phyloP scores from a whole-genome alignment of 768 basidiomycete species.

The Pleurotus tuber-regium region DNA sequence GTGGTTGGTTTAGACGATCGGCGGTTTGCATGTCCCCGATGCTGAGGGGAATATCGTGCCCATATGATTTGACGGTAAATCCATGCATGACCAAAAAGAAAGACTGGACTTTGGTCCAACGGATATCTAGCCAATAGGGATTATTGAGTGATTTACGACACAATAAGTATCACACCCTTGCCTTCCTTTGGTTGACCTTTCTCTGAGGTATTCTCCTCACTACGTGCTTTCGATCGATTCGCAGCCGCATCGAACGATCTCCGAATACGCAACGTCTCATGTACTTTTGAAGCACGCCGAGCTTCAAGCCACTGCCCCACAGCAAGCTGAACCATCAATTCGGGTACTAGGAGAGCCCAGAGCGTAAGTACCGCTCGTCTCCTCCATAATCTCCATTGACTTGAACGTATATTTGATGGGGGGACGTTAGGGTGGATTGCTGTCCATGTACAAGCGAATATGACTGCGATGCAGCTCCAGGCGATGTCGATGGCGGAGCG shows the following conservation, averaged over 20 bases:
- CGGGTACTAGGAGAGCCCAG: conserved; percentile 21
- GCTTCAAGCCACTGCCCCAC: conserved; percentile 18
- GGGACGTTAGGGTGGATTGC: too few species aligned
- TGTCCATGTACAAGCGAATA: too few species aligned
- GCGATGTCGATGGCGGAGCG: too few species aligned
- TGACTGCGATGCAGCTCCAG: too few species aligned
- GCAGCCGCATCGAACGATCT: neutral
- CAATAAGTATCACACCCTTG: neutral
- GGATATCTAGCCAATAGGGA: neutral
- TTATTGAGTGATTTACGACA: neutral
- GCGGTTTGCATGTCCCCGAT: neutral
- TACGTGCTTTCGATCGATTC: neutral
- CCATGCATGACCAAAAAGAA: neutral
- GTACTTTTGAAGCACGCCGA: neutral
- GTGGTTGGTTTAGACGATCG: too few species aligned
- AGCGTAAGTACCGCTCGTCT: too few species aligned
- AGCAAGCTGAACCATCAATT: conserved; percentile 20
- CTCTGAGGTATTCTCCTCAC: neutral
- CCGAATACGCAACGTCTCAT: neutral
- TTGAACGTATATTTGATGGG: too few species aligned
- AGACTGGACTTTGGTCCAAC: neutral
- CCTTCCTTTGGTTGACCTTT: neutral
- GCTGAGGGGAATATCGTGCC: neutral
- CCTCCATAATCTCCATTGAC: too few species aligned
- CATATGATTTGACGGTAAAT: neutral